Evolutionary conservation across 2,329 filamentous ascomycete genomes (phyloP).

Genomic region (Sphaceloma murrayae): DNA sequence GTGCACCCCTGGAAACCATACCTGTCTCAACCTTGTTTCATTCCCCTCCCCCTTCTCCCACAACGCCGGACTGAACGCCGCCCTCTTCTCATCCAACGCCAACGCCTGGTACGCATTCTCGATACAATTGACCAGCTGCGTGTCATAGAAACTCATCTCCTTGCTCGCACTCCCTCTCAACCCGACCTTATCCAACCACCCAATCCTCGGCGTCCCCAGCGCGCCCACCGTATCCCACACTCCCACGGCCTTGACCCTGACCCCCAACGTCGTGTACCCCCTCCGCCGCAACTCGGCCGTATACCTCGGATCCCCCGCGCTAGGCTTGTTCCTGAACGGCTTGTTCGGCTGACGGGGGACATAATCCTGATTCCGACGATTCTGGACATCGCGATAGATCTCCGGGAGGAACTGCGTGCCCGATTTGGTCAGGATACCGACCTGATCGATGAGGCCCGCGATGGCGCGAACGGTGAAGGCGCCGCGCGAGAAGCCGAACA

Average conservation of each 20-base stretch:
- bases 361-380: constrained; percentile 36
- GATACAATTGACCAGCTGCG: constrained; percentile 33
- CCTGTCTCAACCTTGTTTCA: constrained; percentile 37
- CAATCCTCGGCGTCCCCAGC: constrained; percentile 39
- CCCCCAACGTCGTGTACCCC: constrained; percentile 27
- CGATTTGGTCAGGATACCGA: constrained; percentile 42
- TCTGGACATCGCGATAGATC: constrained; percentile 39
- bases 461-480: constrained; percentile 39
- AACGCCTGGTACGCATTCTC: constrained; percentile 45
- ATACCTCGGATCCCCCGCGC: constrained; percentile 35
- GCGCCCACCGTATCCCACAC: constrained; percentile 39
- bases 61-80: constrained; percentile 37
- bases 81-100: constrained; percentile 44
- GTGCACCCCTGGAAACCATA: constrained; percentile 42
- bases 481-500: constrained; percentile 41
- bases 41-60: constrained; percentile 38
- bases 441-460: constrained; percentile 36
- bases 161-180: constrained; percentile 28
- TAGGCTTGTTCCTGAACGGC: constrained; percentile 40
- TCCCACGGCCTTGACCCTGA: constrained; percentile 35
- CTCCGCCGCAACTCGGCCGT: constrained; percentile 31
- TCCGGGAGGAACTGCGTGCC: constrained; percentile 38
- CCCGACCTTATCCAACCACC: constrained; percentile 30
- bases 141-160: constrained; percentile 41
- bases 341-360: constrained; percentile 37